These are phyloP conservation scores for Leccinum subgranulosum DNA, from an alignment of 768 basidiomycete species.

Conservation along the genomic window DNA sequence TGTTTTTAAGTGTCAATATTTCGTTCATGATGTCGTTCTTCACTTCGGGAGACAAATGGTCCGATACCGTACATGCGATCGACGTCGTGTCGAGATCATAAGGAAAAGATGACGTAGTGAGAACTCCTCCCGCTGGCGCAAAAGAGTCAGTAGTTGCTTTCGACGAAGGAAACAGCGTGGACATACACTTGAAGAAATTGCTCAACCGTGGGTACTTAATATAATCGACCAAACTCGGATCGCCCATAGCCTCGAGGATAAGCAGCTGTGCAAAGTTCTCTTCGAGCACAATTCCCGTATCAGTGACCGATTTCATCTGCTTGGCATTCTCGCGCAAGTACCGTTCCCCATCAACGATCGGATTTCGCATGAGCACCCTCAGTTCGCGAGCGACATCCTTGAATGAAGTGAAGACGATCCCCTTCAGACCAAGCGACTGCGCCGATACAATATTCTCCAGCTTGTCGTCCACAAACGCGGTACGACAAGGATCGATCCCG, in stretches of 20 bases:
- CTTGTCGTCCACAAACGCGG: constrained; percentile 24
- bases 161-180: background rate
- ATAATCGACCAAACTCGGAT: constrained; percentile 20
- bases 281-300: constrained; percentile 13
- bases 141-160: background rate
- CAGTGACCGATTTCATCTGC: constrained; percentile 16
- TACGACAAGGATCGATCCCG: constrained; percentile 17
- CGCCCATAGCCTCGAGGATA: constrained; percentile 16
- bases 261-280: constrained; percentile 22
- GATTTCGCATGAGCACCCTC: constrained; percentile 13
- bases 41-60: constrained; percentile 7
- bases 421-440: constrained; percentile 18
- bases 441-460: constrained; percentile 21
- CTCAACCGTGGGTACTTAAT: constrained; percentile 15
- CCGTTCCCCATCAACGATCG: constrained; percentile 11
- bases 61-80: constrained; percentile 17
- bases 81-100: constrained; percentile 21
- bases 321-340: constrained; percentile 13
- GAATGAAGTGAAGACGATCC: constrained; percentile 18
- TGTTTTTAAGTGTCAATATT: constrained; percentile 12
- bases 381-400: constrained; percentile 14
- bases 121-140: constrained; percentile 1
- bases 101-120: constrained; percentile 13
- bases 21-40: constrained; percentile 24
- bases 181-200: constrained; percentile 21